phyloP scores from a whole-genome alignment of 1,284 basidiomycete species.

The Ustilago lituana region DNA sequence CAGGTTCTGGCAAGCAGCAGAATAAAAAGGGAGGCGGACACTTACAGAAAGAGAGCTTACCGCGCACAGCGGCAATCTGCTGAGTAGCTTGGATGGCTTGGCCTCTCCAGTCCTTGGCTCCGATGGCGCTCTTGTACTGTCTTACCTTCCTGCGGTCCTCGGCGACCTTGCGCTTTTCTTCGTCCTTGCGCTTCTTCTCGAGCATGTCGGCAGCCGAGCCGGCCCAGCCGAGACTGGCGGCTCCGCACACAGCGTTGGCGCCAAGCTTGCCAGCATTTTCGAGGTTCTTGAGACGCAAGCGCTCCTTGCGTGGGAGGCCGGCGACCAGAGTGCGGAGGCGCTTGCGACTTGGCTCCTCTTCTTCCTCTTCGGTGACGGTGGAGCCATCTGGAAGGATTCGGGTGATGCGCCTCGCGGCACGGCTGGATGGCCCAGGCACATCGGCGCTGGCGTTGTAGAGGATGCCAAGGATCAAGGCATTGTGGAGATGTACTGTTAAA shows the following conservation, averaged over 20 bases:
- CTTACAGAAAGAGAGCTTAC: slow-evolving; percentile 53
- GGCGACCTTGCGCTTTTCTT: slow-evolving; percentile 61
- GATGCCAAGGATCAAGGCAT: slow-evolving; percentile 68
- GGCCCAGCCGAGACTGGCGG: slow-evolving; percentile 59
- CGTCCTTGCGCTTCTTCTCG: slow-evolving; percentile 66
- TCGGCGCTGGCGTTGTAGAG: slow-evolving; percentile 68
- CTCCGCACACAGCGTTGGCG: slow-evolving; percentile 27
- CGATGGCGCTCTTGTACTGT: slow-evolving; percentile 60
- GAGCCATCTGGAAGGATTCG: slow-evolving; percentile 43
- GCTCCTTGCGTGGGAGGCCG: slow-evolving; percentile 58
- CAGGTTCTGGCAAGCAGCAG: slow-evolving; percentile 15
- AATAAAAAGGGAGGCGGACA: slow-evolving; percentile 8
- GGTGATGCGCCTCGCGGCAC: slow-evolving; percentile 35
- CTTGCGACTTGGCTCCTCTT: slow-evolving; percentile 59
- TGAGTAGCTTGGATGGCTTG: slow-evolving; percentile 47
- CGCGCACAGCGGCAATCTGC: slow-evolving; percentile 49
- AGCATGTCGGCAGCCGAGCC: slow-evolving; percentile 66
- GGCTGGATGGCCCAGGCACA: slow-evolving; percentile 55
- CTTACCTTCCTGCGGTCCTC: slow-evolving; percentile 62
- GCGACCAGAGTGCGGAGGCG: slow-evolving; percentile 61
- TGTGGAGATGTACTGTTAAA: slow-evolving; percentile 68
- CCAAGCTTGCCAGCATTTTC: slow-evolving; percentile 50
- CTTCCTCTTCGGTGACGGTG: slow-evolving; percentile 47
- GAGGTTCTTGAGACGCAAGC: slow-evolving; percentile 59
- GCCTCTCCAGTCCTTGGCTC: slow-evolving; percentile 60